Evolutionary conservation across 345 rosid species (phyloP).

Genomic region (Microcos paniculata): DNA sequence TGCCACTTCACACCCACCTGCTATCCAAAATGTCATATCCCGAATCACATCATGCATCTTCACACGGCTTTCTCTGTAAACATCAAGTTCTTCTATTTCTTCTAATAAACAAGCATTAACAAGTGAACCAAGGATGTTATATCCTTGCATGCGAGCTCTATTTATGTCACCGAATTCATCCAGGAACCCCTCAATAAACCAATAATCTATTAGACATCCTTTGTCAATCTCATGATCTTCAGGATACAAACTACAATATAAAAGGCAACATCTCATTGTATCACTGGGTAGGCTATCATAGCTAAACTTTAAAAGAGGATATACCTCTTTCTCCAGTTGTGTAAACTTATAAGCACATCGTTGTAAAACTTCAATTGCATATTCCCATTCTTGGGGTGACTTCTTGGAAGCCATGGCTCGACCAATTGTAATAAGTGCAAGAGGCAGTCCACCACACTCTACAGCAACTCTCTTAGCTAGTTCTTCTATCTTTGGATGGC

Average conservation of each 20-base stretch:
- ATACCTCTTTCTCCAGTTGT: background rate
- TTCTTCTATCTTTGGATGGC: background rate
- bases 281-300: background rate
- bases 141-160: too few relatives aligned
- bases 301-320: conserved; percentile 2
- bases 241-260: conserved; percentile 13
- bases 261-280: conserved; percentile 7
- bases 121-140: background rate
- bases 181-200: conserved; percentile 26
- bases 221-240: background rate
- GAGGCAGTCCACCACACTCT: background rate
- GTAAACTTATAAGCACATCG: too few relatives aligned
- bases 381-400: too few relatives aligned
- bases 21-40: conserved; percentile 22
- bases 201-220: background rate
- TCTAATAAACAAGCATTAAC: background rate
- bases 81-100: too few relatives aligned
- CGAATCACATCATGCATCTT: conserved; percentile 17
- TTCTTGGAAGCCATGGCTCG: conserved; percentile 16
- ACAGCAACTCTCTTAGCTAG: conserved; percentile 15
- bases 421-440: background rate
- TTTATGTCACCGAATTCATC: background rate
- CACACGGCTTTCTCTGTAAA: background rate
- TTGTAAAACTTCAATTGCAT: too few relatives aligned
- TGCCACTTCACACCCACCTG: background rate